A percentile compares a stretch with the other conserved stretches of the same genome.
Conservation (phyloP, 2,329 filamentous ascomycete species). For the Exserohilum turcica region DNA sequence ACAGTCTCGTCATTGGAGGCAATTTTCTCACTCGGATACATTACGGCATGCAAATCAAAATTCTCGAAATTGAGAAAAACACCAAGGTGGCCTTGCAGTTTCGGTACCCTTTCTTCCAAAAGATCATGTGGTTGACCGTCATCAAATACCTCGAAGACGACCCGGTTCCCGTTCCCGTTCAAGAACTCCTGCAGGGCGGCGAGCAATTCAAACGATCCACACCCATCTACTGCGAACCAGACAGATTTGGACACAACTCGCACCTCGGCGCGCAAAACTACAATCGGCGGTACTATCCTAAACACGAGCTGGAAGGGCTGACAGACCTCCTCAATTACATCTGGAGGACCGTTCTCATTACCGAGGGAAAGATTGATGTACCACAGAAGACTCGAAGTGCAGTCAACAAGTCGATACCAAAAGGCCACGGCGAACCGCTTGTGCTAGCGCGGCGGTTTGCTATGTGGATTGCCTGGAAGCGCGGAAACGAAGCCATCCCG, state of each 20-base stretch:
- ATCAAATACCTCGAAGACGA: conserved; percentile 68
- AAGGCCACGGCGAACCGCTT: conserved; percentile 65
- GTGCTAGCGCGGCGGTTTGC: conserved; percentile 64
- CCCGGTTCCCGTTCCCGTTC: conserved; percentile 63
- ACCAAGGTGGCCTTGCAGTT: conserved; percentile 70
- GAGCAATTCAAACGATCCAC: conserved; percentile 61
- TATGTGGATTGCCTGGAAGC: conserved; percentile 71
- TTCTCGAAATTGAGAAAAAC: conserved; percentile 69
- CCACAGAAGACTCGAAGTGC: conserved; percentile 63
- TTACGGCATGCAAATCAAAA: conserved; percentile 69
- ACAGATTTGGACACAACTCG: conserved; percentile 58
- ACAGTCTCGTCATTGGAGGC: conserved; percentile 72
- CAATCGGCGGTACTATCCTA: conserved; percentile 66
- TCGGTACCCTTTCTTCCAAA: conserved; percentile 71
- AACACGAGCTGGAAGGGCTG: conserved; percentile 65
- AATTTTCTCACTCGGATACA: conserved; percentile 71
- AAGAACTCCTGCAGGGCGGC: conserved; percentile 61
- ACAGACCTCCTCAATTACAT: conserved; percentile 65
- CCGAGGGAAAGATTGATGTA: conserved; percentile 65
- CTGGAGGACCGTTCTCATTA: conserved; percentile 66
- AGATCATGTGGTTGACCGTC: conserved; percentile 71
- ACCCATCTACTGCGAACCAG: conserved; percentile 64
- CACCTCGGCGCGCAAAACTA: conserved; percentile 59
- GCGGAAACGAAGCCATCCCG: conserved; percentile 66
- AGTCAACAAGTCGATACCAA: conserved; percentile 67